Evolutionary conservation across 106 monocot genomes (phyloP).

Genomic region (Ottelia alismoides): DNA sequence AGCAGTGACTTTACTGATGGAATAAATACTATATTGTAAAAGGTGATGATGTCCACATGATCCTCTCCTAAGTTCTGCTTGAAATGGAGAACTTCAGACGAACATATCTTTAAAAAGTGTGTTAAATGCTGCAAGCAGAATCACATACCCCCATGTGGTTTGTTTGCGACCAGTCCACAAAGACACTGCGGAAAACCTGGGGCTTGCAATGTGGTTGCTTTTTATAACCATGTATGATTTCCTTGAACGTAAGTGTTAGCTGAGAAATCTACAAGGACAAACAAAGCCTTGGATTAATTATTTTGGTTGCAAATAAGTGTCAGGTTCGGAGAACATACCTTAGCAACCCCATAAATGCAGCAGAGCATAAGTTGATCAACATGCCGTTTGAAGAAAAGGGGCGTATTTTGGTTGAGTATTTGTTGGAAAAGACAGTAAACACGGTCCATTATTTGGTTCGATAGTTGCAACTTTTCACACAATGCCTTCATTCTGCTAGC

Average conservation of each 20-base stretch:
- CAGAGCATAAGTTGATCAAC: slow-evolving; percentile 73
- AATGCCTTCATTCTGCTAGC: slow-evolving; percentile 69
- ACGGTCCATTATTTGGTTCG: slow-evolving; percentile 48
- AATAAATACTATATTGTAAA: too few species aligned
- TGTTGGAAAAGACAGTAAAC: too few species aligned
- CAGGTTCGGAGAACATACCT: slow-evolving; percentile 34
- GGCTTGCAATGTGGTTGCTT: slow-evolving; percentile 74
- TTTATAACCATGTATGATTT: slow-evolving; percentile 67
- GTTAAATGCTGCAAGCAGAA: too few species aligned
- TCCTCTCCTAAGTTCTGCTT: slow-evolving; percentile 67
- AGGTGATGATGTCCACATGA: slow-evolving; percentile 71
- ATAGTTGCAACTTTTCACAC: slow-evolving; percentile 52
- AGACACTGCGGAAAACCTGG: slow-evolving; percentile 75
- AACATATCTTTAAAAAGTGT: too few species aligned
- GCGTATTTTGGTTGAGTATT: slow-evolving; percentile 45
- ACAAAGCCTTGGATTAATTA: background rate
- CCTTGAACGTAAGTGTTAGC: too few species aligned
- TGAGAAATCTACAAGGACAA: slow-evolving; percentile 40
- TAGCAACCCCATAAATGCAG: slow-evolving; percentile 67
- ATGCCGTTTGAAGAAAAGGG: slow-evolving; percentile 68
- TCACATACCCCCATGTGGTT: slow-evolving; percentile 39
- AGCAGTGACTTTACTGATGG: too few species aligned
- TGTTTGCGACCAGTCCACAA: slow-evolving; percentile 50
- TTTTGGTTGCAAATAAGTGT: background rate
- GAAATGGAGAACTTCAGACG: too few species aligned